Conservation (phyloP, 306 rosid species). For the Luffa aegyptiaca region DNA sequence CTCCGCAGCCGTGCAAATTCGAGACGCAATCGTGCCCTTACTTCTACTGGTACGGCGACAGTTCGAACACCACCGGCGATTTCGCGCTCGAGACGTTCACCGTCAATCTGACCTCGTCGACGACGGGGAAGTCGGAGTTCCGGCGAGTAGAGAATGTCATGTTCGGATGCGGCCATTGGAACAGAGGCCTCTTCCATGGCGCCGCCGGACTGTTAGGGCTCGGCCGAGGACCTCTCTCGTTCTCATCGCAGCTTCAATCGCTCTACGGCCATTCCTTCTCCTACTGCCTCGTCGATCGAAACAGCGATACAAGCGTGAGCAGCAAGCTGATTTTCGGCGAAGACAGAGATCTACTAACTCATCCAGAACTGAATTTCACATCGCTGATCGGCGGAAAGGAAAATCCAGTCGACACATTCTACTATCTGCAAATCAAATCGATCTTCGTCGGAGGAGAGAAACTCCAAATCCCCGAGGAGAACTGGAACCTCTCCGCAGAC, state of each 20-base stretch:
- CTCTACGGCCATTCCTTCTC: conserved; percentile 89
- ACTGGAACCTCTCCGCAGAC: conserved; percentile 53
- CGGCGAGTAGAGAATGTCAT: conserved; percentile 63
- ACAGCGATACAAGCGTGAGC: conserved; percentile 59
- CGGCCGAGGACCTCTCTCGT: conserved; percentile 86
- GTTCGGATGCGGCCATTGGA: conserved; percentile 99
- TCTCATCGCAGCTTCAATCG: conserved; percentile 91
- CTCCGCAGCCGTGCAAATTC: conserved; percentile 64
- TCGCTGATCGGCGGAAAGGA: conserved; percentile 55
- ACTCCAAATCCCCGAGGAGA: conserved; percentile 56
- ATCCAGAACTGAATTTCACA: conserved; percentile 72
- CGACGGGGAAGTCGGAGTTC: conserved; percentile 32
- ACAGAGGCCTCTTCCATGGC: conserved; percentile 89
- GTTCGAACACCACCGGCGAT: conserved; percentile 94
- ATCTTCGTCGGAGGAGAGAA: conserved; percentile 58
- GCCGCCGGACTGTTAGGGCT: conserved; percentile 91
- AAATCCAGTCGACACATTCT: conserved; percentile 74
- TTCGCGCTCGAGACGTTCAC: conserved; percentile 73
- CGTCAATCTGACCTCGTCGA: conserved; percentile 53
- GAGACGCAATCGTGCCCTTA: conserved; percentile 76
- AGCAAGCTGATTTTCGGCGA: conserved; percentile 91
- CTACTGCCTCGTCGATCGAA: conserved; percentile 85
- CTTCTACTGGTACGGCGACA: conserved; percentile 93
- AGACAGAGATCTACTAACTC: conserved; percentile 42
- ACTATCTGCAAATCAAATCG: conserved; percentile 66